Evolutionary conservation across 768 basidiomycete species (phyloP).

Genomic region (Termitomyces eurrhizus): DNA sequence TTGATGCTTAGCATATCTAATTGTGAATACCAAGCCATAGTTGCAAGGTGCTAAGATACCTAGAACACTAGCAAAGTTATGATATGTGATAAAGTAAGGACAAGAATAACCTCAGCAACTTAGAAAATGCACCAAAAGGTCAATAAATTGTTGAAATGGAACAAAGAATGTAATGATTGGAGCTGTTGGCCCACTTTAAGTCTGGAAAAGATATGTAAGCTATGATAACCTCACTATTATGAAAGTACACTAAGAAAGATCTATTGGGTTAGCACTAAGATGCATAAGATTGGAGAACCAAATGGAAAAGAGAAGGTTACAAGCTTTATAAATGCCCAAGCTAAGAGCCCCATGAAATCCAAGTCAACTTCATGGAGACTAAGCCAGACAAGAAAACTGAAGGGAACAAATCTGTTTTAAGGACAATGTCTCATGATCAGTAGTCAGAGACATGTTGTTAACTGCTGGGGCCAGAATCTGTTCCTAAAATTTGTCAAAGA

Average conservation of each 20-base stretch:
- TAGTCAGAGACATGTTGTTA: neutral
- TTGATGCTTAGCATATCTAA: too few relatives aligned
- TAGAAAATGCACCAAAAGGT: too few relatives aligned
- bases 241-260: conserved; percentile 41
- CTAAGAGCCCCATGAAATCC: conserved; percentile 53
- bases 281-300: neutral
- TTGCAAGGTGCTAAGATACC: too few relatives aligned
- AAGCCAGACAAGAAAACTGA: conserved; percentile 35
- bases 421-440: neutral
- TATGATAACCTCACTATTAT: conserved; percentile 47
- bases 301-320: conserved; percentile 18
- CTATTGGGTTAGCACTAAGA: conserved; percentile 35
- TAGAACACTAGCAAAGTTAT: too few relatives aligned
- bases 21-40: too few relatives aligned
- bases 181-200: conserved; percentile 50
- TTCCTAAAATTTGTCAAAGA: too few relatives aligned
- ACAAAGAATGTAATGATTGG: conserved; percentile 46
- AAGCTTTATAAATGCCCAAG: conserved; percentile 49
- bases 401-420: conserved; percentile 14
- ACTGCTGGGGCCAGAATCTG: too few relatives aligned
- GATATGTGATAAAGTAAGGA: too few relatives aligned
- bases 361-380: conserved; percentile 48
- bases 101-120: too few relatives aligned
- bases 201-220: conserved; percentile 46
- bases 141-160: conserved; percentile 29